Conservation (phyloP, 2,329 filamentous ascomycete species). For the Fusarium euwallaceae region DNA sequence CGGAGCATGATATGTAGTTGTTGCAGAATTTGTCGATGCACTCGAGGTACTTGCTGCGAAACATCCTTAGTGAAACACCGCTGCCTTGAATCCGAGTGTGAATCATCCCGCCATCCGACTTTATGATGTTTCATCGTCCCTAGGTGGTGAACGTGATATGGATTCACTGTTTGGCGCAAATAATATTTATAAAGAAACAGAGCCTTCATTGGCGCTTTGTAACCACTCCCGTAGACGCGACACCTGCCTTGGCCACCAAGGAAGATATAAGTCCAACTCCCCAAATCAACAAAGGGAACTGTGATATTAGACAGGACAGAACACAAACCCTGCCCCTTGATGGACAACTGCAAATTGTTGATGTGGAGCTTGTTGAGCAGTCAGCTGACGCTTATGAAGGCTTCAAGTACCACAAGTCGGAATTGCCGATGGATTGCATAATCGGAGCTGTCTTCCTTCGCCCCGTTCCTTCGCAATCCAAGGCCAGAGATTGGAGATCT, state of each 20-base stretch:
- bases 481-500: background rate
- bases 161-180: background rate
- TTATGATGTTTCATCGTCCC: too few species aligned
- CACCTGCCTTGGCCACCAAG: background rate
- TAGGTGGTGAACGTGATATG: background rate
- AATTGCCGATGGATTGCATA: background rate
- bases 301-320: background rate
- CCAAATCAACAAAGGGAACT: background rate
- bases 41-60: conserved; percentile 84
- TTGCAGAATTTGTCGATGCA: conserved; percentile 97
- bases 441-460: background rate
- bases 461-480: too few species aligned
- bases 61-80: too few species aligned
- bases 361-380: background rate
- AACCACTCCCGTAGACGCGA: background rate
- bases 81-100: too few species aligned
- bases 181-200: background rate
- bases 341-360: background rate
- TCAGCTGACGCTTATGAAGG: background rate
- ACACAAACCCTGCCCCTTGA: background rate
- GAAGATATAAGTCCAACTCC: background rate
- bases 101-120: too few species aligned
- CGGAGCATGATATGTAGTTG: conserved; percentile 93
- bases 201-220: background rate
- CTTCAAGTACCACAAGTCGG: background rate